Evolutionary conservation across 805 yeast species (phyloP).

Genomic region (Suhomyces sp.): DNA sequence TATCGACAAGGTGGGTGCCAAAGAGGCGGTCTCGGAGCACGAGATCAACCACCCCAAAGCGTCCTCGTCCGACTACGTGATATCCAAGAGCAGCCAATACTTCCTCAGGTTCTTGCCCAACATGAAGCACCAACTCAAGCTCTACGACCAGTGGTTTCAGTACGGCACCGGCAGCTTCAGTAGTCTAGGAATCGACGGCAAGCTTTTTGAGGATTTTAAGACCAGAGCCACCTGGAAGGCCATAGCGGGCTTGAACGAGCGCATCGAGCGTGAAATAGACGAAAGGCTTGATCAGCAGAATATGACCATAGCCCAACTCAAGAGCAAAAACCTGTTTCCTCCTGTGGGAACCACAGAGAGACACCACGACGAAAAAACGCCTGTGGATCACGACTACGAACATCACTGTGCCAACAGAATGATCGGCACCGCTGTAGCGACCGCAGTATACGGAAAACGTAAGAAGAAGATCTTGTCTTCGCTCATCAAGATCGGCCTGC

Average conservation of each 20-base stretch:
- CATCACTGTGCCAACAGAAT: conserved; percentile 19
- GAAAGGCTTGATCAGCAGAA: conserved; percentile 22
- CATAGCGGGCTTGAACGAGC: conserved; percentile 24
- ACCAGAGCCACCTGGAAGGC: conserved; percentile 32
- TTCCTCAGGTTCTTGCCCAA: conserved; percentile 40
- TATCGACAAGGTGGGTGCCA: conserved; percentile 42
- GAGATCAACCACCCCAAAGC: conserved; percentile 36
- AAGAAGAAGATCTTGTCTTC: conserved; percentile 36
- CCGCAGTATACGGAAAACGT: conserved; percentile 31
- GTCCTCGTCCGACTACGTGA: conserved; percentile 30
- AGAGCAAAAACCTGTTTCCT: conserved; percentile 22
- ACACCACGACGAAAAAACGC: not conserved
- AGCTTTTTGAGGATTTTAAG: conserved; percentile 23
- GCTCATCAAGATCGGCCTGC: conserved; percentile 30
- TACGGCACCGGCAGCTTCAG: conserved; percentile 27
- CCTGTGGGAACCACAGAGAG: not conserved
- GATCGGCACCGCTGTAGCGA: conserved; percentile 24
- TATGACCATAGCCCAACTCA: conserved; percentile 25
- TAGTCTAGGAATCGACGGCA: conserved; percentile 34
- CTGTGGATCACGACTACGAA: not conserved
- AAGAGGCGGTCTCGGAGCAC: conserved; percentile 26
- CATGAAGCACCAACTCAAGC: conserved; percentile 25
- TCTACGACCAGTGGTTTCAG: conserved; percentile 23
- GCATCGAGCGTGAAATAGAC: conserved; percentile 37
- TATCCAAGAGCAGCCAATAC: conserved; percentile 35